Conservation (phyloP, 1,139 yeast species). For the Blastobotrys indianensis region DNA sequence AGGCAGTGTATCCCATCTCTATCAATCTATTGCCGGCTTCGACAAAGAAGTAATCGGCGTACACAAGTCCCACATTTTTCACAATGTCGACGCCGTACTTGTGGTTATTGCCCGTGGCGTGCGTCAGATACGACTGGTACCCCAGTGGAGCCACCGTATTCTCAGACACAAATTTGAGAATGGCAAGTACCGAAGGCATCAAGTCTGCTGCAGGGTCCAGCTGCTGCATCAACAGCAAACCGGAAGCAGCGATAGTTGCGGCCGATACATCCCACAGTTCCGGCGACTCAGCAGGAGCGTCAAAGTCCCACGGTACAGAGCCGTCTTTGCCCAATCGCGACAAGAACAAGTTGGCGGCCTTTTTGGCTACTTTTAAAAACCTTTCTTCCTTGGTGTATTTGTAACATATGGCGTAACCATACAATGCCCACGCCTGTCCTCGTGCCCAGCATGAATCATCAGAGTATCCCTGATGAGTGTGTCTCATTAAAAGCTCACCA, state of each 20-base stretch:
- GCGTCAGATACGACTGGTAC: slow-evolving; percentile 24
- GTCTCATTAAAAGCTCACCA: slow-evolving; percentile 23
- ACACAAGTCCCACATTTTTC: slow-evolving; percentile 29
- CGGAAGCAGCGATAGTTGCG: slow-evolving; percentile 28
- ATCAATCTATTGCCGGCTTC: slow-evolving; percentile 28
- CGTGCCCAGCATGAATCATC: slow-evolving; percentile 32
- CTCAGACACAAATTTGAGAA: neutral
- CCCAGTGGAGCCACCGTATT: neutral
- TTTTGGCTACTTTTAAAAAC: slow-evolving; percentile 29
- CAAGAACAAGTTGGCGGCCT: slow-evolving; percentile 25
- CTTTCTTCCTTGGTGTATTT: slow-evolving; percentile 25
- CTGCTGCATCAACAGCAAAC: slow-evolving; percentile 19
- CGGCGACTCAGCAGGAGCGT: slow-evolving; percentile 25
- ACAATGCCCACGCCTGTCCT: slow-evolving; percentile 24
- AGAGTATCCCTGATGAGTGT: slow-evolving; percentile 31
- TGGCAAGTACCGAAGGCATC: too few species aligned
- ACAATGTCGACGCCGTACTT: slow-evolving; percentile 19
- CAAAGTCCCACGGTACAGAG: slow-evolving; percentile 33
- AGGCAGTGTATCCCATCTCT: slow-evolving; percentile 21
- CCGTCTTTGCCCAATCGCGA: slow-evolving; percentile 26
- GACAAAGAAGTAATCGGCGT: slow-evolving; percentile 31
- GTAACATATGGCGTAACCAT: slow-evolving; percentile 29
- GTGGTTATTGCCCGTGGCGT: slow-evolving; percentile 29
- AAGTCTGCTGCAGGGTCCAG: neutral
- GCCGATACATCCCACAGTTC: slow-evolving; percentile 26